Percentiles rank a stretch among this genome's conserved stretches.
phyloP scores from a whole-genome alignment of 805 yeast genomes.

The Sugiyamaella boreocaroliniensis region DNA sequence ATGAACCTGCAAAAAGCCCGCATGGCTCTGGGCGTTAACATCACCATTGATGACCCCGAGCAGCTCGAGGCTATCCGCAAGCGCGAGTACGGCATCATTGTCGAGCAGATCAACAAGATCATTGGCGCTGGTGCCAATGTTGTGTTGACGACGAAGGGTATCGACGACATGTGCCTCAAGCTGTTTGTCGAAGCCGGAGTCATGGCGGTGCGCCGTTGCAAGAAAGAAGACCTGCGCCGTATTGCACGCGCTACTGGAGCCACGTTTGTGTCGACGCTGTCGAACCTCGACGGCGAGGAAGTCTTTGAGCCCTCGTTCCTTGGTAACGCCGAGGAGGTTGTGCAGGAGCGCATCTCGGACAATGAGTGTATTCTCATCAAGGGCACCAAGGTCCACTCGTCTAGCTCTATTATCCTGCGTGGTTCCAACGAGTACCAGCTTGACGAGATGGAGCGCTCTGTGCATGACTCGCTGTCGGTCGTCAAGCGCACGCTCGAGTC shows the following conservation, averaged over 20 bases:
- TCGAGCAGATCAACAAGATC: slow-evolving; percentile 77
- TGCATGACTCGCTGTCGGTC: slow-evolving; percentile 90
- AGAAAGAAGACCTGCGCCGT: slow-evolving; percentile 92
- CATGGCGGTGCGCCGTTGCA: slow-evolving; percentile 95
- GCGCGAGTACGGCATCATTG: slow-evolving; percentile 77
- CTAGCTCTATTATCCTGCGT: slow-evolving; percentile 85
- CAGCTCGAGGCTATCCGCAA: slow-evolving; percentile 88
- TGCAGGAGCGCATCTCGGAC: slow-evolving; percentile 85
- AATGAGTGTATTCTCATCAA: slow-evolving; percentile 92
- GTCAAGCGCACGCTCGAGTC: slow-evolving; percentile 94
- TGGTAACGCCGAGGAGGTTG: slow-evolving; percentile 87
- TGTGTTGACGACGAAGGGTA: slow-evolving; percentile 87
- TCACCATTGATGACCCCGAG: slow-evolving; percentile 95
- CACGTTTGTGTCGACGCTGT: slow-evolving; percentile 74
- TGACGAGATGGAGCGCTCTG: slow-evolving; percentile 97
- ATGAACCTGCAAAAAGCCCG: slow-evolving; percentile 91
- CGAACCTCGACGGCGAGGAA: slow-evolving; percentile 94
- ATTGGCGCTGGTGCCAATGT: slow-evolving; percentile 88
- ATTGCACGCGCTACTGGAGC: slow-evolving; percentile 99
- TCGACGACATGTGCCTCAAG: slow-evolving; percentile 86
- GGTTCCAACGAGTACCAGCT: slow-evolving; percentile 91
- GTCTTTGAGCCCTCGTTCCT: slow-evolving; percentile 76
- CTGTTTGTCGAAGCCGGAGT: slow-evolving; percentile 87
- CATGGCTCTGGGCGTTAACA: slow-evolving; percentile 98
- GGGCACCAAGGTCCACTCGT: slow-evolving; percentile 86